These are phyloP conservation scores for Acacia confusa DNA, from an alignment of 306 rosid genomes.

Conservation along the genomic window DNA sequence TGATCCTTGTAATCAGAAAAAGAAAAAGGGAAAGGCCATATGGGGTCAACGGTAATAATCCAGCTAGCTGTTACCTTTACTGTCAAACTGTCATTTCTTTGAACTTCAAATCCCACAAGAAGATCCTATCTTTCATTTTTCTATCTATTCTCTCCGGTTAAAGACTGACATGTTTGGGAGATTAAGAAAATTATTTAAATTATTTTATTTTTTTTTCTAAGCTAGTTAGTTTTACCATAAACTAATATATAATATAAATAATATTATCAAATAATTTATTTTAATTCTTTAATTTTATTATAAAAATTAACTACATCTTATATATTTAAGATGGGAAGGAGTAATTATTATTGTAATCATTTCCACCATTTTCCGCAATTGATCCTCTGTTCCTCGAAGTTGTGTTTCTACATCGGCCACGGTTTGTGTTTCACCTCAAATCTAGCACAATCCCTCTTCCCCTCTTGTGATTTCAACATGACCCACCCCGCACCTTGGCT, in stretches of 20 bases:
- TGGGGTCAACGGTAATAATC: slow-evolving; percentile 31
- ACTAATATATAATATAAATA: too few relatives aligned
- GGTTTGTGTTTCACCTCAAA: slow-evolving; percentile 7
- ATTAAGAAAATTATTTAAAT: too few relatives aligned
- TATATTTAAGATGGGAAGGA: too few relatives aligned
- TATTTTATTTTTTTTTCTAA: too few relatives aligned
- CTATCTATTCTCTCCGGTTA: too few relatives aligned
- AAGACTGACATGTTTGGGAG: too few relatives aligned
- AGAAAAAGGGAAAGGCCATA: slow-evolving; percentile 11
- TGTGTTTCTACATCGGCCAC: neutral
- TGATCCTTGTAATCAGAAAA: slow-evolving; percentile 15
- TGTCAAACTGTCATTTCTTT: slow-evolving; percentile 23
- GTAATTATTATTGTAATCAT: slow-evolving; percentile 6
- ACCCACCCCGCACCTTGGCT: slow-evolving; percentile 25
- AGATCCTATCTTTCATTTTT: neutral
- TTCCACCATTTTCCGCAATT: slow-evolving; percentile 16
- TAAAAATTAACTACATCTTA: too few relatives aligned
- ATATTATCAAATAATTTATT: too few relatives aligned
- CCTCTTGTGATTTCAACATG: slow-evolving; percentile 14
- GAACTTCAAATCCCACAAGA: slow-evolving; percentile 16
- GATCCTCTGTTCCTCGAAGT: neutral
- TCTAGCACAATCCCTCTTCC: neutral
- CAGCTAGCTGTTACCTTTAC: neutral
- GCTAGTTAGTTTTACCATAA: too few relatives aligned
- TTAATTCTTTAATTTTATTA: too few relatives aligned